phyloP scores from a whole-genome alignment of 345 rosid genomes.

The Salix purpurea region DNA sequence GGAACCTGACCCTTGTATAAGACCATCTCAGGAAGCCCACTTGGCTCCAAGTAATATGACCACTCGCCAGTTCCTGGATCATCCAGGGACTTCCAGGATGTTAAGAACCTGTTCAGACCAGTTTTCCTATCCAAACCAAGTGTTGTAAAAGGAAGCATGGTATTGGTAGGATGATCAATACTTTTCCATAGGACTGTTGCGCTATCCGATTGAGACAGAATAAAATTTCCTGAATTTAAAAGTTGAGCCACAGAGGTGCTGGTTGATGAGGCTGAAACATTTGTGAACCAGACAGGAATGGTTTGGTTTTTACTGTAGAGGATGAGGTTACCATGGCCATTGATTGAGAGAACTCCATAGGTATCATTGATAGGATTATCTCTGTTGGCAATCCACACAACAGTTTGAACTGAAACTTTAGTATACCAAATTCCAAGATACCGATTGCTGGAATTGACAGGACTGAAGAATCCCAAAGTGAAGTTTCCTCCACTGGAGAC shows the following conservation, averaged over 20 bases:
- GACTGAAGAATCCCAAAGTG: too few species aligned
- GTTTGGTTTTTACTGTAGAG: not conserved
- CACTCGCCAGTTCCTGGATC: not conserved
- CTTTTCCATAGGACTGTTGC: not conserved
- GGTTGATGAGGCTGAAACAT: not conserved
- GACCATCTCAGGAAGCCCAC: not conserved
- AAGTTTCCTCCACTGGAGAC: too few species aligned
- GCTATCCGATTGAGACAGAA: not conserved
- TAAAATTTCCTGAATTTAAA: not conserved
- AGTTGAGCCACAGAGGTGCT: not conserved
- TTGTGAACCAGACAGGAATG: not conserved
- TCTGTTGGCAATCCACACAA: constrained; percentile 14
- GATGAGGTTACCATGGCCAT: not conserved
- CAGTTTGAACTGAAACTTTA: not conserved
- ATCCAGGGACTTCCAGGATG: not conserved
- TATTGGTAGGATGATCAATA: not conserved
- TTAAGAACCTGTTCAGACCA: not conserved
- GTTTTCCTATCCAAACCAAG: not conserved
- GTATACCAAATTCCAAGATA: constrained; percentile 10
- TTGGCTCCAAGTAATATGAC: not conserved
- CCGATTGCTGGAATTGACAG: not conserved
- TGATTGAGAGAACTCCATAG: not conserved
- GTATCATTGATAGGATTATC: constrained; percentile 13
- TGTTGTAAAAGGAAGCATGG: not conserved
- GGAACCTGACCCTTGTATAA: not conserved